Evolutionary conservation across 768 basidiomycete species (phyloP).

Genomic region (Russula brevipes): DNA sequence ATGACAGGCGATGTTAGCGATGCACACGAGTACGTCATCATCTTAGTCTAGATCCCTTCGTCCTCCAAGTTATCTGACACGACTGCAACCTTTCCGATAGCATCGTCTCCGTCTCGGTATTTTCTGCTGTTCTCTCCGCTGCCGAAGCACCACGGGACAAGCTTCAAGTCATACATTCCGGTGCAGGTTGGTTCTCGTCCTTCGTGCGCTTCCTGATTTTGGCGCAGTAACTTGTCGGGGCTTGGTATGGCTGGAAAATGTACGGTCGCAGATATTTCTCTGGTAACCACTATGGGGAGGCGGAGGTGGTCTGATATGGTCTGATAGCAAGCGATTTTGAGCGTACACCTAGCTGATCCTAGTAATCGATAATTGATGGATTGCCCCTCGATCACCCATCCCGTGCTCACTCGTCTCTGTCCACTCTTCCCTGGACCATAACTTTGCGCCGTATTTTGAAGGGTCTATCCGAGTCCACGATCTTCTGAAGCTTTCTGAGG

Average conservation of each 20-base stretch:
- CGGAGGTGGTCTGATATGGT: constrained; percentile 35
- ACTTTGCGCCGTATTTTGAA: too few species aligned
- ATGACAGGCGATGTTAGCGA: constrained; percentile 94
- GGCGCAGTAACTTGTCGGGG: constrained; percentile 50
- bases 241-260: constrained; percentile 55
- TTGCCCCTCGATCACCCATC: too few species aligned
- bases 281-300: constrained; percentile 34
- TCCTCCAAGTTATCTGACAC: not conserved
- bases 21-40: constrained; percentile 76
- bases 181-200: constrained; percentile 39
- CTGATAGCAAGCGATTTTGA: constrained; percentile 40
- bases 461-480: too few species aligned
- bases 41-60: not conserved
- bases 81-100: constrained; percentile 37
- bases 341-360: not conserved
- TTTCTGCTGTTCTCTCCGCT: constrained; percentile 63
- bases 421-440: too few species aligned
- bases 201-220: constrained; percentile 58
- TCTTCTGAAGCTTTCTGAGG: too few species aligned
- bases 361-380: too few species aligned
- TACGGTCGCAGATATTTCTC: constrained; percentile 39
- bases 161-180: constrained; percentile 34
- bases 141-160: constrained; percentile 44
- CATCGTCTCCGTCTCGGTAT: constrained; percentile 74
- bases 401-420: too few species aligned